Evolutionary conservation across 768 basidiomycete genomes (phyloP).

Genomic region (Amanita subjunquillea): DNA sequence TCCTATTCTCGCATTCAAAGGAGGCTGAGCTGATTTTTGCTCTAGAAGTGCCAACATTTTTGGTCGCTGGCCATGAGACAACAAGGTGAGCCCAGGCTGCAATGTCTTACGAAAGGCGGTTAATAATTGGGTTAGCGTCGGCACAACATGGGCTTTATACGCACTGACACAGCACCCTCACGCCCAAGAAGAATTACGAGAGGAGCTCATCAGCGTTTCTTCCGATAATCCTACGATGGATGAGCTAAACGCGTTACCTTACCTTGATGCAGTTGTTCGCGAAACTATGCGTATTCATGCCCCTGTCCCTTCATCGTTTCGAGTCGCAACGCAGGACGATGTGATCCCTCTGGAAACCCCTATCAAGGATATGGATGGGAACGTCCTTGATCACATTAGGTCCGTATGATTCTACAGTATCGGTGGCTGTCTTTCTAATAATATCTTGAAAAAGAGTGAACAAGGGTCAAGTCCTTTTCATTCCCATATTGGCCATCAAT

Average conservation of each 20-base stretch:
- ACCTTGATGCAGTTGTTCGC: conserved; percentile 56
- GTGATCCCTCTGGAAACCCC: conserved; percentile 38
- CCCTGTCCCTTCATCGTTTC: conserved; percentile 32
- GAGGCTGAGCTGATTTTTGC: neutral
- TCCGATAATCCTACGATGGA: conserved; percentile 63
- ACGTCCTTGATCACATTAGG: conserved; percentile 27
- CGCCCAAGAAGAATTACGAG: conserved; percentile 44
- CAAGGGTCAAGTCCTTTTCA: conserved; percentile 34
- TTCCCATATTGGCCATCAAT: conserved; percentile 48
- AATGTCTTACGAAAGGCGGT: no score
- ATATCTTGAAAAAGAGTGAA: conserved; percentile 17
- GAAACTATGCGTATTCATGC: conserved; percentile 50
- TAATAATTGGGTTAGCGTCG: conserved; percentile 20
- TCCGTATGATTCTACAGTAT: conserved; percentile 11
- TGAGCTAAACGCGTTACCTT: conserved; percentile 51
- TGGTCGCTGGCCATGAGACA: conserved; percentile 52
- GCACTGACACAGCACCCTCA: conserved; percentile 37
- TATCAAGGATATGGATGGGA: conserved; percentile 32
- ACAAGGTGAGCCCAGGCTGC: conserved; percentile 25
- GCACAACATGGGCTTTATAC: conserved; percentile 49
- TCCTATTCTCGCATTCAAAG: neutral
- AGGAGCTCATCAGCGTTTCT: conserved; percentile 40
- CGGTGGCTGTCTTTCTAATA: neutral
- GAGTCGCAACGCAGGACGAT: conserved; percentile 42
- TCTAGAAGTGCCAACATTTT: conserved; percentile 51